A percentile compares a stretch with the other conserved stretches of the same genome.
phyloP scores from a whole-genome alignment of 2,329 filamentous ascomycete species.

The Aspergillus tubingensis region DNA sequence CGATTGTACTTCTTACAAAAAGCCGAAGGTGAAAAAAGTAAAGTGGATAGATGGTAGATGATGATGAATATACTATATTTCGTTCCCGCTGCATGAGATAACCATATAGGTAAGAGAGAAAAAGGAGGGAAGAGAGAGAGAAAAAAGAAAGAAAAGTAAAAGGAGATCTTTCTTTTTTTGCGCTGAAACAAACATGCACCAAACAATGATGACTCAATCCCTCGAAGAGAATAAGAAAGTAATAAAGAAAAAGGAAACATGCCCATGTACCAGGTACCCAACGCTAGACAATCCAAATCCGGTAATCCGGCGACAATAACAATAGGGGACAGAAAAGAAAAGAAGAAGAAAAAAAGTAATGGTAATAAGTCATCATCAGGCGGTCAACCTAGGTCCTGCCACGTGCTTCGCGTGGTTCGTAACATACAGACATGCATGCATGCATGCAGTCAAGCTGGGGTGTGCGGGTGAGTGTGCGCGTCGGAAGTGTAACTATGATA shows the following conservation, averaged over 20 bases:
- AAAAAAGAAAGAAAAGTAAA: not conserved
- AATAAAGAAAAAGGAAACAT: not conserved
- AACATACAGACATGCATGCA: not conserved
- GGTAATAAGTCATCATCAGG: slow-evolving; percentile 2
- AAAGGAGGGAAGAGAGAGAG: not conserved
- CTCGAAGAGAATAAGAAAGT: not conserved
- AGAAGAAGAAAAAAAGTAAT: not conserved
- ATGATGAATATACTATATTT: not conserved
- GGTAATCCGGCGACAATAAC: not conserved
- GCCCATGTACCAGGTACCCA: slow-evolving; percentile 7
- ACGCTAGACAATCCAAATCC: slow-evolving; percentile 3
- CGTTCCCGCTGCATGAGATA: not conserved
- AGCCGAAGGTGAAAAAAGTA: not conserved
- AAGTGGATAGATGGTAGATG: not conserved
- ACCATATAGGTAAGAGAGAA: not conserved
- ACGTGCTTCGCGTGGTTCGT: not conserved
- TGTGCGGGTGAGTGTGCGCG: not conserved
- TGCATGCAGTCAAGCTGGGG: not conserved
- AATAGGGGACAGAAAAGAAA: not conserved
- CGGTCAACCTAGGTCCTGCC: slow-evolving; percentile 3
- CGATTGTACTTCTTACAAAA: too few species aligned
- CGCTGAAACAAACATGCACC: slow-evolving; percentile 6
- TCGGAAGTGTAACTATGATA: not conserved
- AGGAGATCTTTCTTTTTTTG: not conserved
- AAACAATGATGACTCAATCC: not conserved